Conservation (phyloP, 2,329 filamentous ascomycete species). For the Penicillium verrucosum region DNA sequence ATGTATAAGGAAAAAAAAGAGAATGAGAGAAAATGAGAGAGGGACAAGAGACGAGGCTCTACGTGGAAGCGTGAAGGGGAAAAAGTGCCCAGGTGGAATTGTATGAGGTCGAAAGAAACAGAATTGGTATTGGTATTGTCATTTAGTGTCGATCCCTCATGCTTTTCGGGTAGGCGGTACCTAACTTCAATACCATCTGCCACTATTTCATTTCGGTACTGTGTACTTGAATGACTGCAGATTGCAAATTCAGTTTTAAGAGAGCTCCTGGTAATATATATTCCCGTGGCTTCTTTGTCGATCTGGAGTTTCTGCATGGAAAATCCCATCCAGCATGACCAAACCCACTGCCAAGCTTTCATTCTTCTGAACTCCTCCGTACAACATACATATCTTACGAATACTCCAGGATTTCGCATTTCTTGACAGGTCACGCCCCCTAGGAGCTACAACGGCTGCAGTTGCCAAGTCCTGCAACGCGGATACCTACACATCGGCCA, state of each 20-base stretch:
- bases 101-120: slow-evolving; percentile 17
- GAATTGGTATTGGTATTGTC: slow-evolving; percentile 13
- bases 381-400: neutral
- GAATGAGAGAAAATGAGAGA: slow-evolving; percentile 2
- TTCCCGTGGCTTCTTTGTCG: slow-evolving; percentile 1
- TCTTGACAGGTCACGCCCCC: slow-evolving; percentile 4
- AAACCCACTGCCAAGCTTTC: slow-evolving; percentile 3
- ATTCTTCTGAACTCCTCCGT: neutral
- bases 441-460: neutral
- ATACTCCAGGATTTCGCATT: neutral
- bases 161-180: slow-evolving; percentile 10
- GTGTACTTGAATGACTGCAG: neutral
- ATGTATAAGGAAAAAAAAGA: slow-evolving; percentile 15
- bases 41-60: slow-evolving; percentile 9
- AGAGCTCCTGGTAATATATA: neutral
- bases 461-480: slow-evolving; percentile 10
- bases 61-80: slow-evolving; percentile 19
- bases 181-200: neutral
- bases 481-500: slow-evolving; percentile 10
- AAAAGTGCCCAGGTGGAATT: slow-evolving; percentile 19
- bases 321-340: neutral
- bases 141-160: slow-evolving; percentile 1
- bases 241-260: neutral
- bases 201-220: neutral
- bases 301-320: slow-evolving; percentile 7